These are phyloP conservation scores for Stephanodiscus triporus DNA, from an alignment of 108 stramenopile genomes.

Conservation along the genomic window DNA sequence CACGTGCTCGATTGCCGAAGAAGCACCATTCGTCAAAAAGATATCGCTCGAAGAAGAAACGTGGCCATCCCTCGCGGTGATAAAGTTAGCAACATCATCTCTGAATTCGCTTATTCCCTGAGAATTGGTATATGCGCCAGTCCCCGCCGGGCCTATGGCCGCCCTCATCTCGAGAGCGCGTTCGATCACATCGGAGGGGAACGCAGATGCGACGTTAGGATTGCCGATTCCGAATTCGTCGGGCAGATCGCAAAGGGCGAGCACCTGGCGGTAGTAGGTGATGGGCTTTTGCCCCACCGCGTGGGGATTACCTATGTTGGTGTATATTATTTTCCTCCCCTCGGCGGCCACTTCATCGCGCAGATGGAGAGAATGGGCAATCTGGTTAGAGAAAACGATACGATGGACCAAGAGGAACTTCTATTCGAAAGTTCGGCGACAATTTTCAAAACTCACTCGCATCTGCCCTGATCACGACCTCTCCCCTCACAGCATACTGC, in stretches of 20 bases:
- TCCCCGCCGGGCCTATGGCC: conserved; percentile 69
- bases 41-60: conserved; percentile 75
- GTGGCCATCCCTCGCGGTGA: conserved; percentile 77
- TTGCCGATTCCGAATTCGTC: conserved; percentile 72
- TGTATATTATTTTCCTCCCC: conserved; percentile 68
- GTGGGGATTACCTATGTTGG: conserved; percentile 97
- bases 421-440: not conserved
- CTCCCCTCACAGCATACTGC: conserved; percentile 84
- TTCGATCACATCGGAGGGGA: conserved; percentile 73
- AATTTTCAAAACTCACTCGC: conserved; percentile 31
- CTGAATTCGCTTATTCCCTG: conserved; percentile 80
- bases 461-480: conserved; percentile 79
- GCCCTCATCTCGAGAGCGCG: conserved; percentile 67
- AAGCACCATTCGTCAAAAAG: conserved; percentile 94
- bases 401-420: not conserved
- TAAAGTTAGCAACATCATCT: conserved; percentile 68
- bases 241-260: conserved; percentile 88
- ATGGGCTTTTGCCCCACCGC: conserved; percentile 90
- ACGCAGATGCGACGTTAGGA: conserved; percentile 50
- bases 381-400: not conserved
- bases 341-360: conserved; percentile 53
- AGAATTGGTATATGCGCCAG: conserved; percentile 76
- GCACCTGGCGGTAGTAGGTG: conserved; percentile 83
- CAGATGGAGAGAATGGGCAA: not conserved
- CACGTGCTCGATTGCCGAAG: conserved; percentile 80